Percentiles rank a stretch among this genome's conserved stretches.
phyloP scores from a whole-genome alignment of 441 rosid species.

The Iberis amara region DNA sequence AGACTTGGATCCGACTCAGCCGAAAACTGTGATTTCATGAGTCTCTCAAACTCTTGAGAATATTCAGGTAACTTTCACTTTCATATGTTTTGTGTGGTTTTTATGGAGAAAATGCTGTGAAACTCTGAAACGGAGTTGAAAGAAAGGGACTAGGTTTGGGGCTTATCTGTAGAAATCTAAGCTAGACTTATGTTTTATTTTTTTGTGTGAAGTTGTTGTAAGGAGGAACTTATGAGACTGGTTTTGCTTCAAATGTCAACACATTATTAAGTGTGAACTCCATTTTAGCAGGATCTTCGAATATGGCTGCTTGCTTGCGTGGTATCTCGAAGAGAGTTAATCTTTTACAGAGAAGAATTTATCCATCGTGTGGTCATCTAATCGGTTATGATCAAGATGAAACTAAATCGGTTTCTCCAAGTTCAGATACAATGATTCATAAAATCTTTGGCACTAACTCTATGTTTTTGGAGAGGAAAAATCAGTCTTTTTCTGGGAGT shows the following conservation, averaged over 20 bases:
- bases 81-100: background rate
- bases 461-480: conserved; percentile 20
- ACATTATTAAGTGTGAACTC: background rate
- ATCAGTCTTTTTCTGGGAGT: conserved; percentile 16
- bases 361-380: conserved; percentile 34
- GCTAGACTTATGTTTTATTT: background rate
- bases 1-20: conserved; percentile 23
- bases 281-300: conserved; percentile 9
- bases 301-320: conserved; percentile 39
- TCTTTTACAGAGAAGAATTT: conserved; percentile 32
- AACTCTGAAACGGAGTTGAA: background rate
- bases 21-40: background rate
- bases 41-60: no score
- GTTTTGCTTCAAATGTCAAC: background rate
- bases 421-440: conserved; percentile 11
- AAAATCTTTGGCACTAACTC: conserved; percentile 18
- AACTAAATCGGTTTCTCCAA: conserved; percentile 8
- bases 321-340: conserved; percentile 31
- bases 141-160: background rate
- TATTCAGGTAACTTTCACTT: conserved; percentile 12
- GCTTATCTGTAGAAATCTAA: background rate
- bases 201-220: no score
- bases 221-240: background rate
- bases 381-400: conserved; percentile 28
- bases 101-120: conserved; percentile 11